Evolutionary conservation across 805 yeast genomes (phyloP).

Genomic region (Ogataea nakhonphanomensis): DNA sequence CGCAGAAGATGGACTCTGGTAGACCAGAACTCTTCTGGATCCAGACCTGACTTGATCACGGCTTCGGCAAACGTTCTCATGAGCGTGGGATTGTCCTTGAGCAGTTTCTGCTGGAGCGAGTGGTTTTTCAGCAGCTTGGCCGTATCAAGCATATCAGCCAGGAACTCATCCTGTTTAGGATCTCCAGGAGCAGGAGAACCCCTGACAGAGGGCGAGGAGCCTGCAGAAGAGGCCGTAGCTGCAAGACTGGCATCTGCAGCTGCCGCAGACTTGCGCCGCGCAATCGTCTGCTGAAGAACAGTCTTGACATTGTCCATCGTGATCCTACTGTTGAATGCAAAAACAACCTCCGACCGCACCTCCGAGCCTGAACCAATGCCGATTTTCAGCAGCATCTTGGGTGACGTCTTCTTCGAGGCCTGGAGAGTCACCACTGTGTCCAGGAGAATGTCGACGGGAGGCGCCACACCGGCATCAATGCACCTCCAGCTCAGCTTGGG

Average conservation of each 20-base stretch:
- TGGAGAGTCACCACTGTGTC: slow-evolving; percentile 50
- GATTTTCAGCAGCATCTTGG: slow-evolving; percentile 63
- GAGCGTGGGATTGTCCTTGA: slow-evolving; percentile 64
- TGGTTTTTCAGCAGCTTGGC: slow-evolving; percentile 63
- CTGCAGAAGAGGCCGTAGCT: slow-evolving; percentile 4
- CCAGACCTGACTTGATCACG: slow-evolving; percentile 72
- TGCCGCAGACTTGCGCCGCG: slow-evolving; percentile 57
- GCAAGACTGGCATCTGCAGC: slow-evolving; percentile 35
- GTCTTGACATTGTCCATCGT: slow-evolving; percentile 74
- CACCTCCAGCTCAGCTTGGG: slow-evolving; percentile 56
- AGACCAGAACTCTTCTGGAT: slow-evolving; percentile 84
- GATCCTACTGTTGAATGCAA: slow-evolving; percentile 67
- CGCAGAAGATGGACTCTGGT: slow-evolving; percentile 75
- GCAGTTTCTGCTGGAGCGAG: slow-evolving; percentile 72
- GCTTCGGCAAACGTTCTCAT: slow-evolving; percentile 82
- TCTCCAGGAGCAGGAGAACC: slow-evolving; percentile 15
- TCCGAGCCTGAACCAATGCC: slow-evolving; percentile 35
- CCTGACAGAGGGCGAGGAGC: slow-evolving; percentile 8
- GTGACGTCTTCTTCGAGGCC: slow-evolving; percentile 65
- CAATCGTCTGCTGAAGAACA: slow-evolving; percentile 62
- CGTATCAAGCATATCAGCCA: slow-evolving; percentile 45
- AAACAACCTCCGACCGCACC: slow-evolving; percentile 34
- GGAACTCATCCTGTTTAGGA: slow-evolving; percentile 27
- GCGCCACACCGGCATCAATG: slow-evolving; percentile 43
- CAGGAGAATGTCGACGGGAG: slow-evolving; percentile 41